Conservation (phyloP, 1,284 basidiomycete species). For the Mixia osmundae region DNA sequence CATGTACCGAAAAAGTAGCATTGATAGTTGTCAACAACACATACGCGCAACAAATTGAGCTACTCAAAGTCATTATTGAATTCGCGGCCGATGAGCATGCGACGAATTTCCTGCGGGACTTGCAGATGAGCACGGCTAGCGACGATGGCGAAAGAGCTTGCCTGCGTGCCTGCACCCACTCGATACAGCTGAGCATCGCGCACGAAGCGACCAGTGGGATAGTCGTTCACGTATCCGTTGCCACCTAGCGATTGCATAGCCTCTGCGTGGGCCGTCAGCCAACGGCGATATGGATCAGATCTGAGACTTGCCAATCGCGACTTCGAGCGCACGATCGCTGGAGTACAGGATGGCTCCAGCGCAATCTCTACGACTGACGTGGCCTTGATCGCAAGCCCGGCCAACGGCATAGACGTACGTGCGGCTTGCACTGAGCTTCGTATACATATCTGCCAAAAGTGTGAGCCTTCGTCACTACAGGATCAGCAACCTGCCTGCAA, state of each 20-base stretch:
- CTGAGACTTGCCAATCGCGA: conserved; percentile 31
- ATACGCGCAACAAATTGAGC: too few species aligned
- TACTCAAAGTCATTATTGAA: too few species aligned
- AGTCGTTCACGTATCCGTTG: conserved; percentile 71
- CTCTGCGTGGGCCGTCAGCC: conserved; percentile 25
- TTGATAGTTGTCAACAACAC: too few species aligned
- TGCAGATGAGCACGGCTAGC: not conserved
- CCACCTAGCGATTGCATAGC: conserved; percentile 79
- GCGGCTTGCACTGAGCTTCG: conserved; percentile 63
- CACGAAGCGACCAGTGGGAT: conserved; percentile 60
- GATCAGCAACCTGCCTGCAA: conserved; percentile 17
- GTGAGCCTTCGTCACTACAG: conserved; percentile 12
- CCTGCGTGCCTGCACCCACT: conserved; percentile 58
- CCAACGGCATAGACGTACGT: conserved; percentile 85
- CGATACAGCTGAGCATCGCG: conserved; percentile 66
- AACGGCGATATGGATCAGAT: conserved; percentile 4
- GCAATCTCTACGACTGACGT: conserved; percentile 68
- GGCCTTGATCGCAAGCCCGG: conserved; percentile 57
- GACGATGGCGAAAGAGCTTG: too few species aligned
- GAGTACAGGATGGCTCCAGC: conserved; percentile 78
- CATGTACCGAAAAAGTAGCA: too few species aligned
- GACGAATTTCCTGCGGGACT: conserved; percentile 61
- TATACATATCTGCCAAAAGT: conserved; percentile 63
- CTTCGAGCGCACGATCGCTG: conserved; percentile 68
- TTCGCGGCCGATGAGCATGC: conserved; percentile 71